Evolutionary conservation across 257 asterid genomes (phyloP).

Genomic region (Solanum pinnatisectum): DNA sequence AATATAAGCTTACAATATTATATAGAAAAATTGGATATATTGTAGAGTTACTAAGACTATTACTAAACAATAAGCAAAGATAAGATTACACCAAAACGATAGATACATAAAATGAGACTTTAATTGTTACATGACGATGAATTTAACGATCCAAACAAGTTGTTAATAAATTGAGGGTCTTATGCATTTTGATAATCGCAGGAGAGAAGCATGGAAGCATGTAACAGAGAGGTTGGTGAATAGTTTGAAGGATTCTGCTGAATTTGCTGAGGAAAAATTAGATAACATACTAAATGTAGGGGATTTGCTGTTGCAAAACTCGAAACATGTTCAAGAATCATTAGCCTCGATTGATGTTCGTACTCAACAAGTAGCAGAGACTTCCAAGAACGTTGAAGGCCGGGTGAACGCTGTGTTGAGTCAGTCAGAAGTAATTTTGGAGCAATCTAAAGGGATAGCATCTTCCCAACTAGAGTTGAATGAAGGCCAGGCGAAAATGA

Average conservation of each 20-base stretch:
- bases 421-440: conserved; percentile 41
- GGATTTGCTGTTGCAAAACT: conserved; percentile 27
- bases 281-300: conserved; percentile 47
- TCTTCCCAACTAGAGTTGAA: conserved; percentile 53
- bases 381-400: conserved; percentile 44
- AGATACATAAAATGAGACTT: neutral
- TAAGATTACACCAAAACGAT: neutral
- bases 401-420: conserved; percentile 41
- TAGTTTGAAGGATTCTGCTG: conserved; percentile 50
- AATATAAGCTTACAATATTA: neutral
- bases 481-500: conserved; percentile 54
- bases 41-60: neutral
- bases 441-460: conserved; percentile 58
- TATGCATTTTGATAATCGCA: conserved; percentile 6
- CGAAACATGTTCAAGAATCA: conserved; percentile 46
- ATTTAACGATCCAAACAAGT: neutral
- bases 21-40: neutral
- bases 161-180: neutral
- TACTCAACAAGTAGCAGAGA: conserved; percentile 42
- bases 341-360: conserved; percentile 34
- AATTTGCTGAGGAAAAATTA: conserved; percentile 52
- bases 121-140: neutral
- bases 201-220: conserved; percentile 62
- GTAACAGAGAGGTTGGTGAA: conserved; percentile 79
- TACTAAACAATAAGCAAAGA: neutral